phyloP scores from a whole-genome alignment of 805 yeast genomes.

The Hagleromyces aurorensis region DNA sequence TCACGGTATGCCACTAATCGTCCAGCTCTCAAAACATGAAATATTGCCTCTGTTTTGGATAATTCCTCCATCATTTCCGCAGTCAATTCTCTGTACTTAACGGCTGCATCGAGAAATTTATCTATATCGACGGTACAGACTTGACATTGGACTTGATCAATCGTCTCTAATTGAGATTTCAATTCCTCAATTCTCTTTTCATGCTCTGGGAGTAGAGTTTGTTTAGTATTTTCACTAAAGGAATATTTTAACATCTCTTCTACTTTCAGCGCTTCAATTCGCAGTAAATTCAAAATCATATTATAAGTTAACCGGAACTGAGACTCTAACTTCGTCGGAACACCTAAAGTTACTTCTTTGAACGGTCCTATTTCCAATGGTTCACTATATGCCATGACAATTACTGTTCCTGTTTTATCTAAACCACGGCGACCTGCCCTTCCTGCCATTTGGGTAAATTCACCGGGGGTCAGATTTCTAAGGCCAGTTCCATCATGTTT shows the following conservation, averaged over 20 bases:
- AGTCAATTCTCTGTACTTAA: conserved; percentile 39
- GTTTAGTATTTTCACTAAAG: conserved; percentile 84
- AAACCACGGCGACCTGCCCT: conserved; percentile 97
- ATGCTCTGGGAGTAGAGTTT: conserved; percentile 79
- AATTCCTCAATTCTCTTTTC: conserved; percentile 54
- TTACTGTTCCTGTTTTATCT: conserved; percentile 90
- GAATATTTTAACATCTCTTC: conserved; percentile 98
- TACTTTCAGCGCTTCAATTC: conserved; percentile 92
- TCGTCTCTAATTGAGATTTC: conserved; percentile 37
- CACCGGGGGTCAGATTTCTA: conserved; percentile 86
- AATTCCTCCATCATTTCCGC: conserved; percentile 41
- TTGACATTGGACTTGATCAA: conserved; percentile 30
- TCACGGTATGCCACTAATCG: conserved; percentile 53
- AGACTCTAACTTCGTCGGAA: conserved; percentile 81
- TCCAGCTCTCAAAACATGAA: conserved; percentile 44
- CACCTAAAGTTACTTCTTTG: conserved; percentile 78
- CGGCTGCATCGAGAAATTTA: conserved; percentile 37
- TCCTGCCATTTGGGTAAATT: conserved; percentile 98
- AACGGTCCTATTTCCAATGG: conserved; percentile 53
- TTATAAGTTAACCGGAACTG: conserved; percentile 93
- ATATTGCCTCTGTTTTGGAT: conserved; percentile 40
- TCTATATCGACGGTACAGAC: conserved; percentile 38
- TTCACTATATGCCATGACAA: conserved; percentile 73
- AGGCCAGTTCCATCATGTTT: conserved; percentile 87
- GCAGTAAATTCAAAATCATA: conserved; percentile 83